phyloP scores from a whole-genome alignment of 768 basidiomycete genomes.

The Leccinellum albellum region DNA sequence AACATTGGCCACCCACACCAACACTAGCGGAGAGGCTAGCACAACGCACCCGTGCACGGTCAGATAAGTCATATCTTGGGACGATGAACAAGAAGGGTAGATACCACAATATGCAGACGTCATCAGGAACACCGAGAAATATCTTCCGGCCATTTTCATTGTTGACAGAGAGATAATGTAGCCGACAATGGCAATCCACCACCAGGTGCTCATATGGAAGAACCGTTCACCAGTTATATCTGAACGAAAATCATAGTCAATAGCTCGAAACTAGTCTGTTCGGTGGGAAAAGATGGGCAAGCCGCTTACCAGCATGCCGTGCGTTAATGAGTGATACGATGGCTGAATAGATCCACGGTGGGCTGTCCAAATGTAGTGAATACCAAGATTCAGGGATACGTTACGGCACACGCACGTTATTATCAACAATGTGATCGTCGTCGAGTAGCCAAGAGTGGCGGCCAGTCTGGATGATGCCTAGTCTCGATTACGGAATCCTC shows the following conservation, averaged over 20 bases:
- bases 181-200: slow-evolving; percentile 60
- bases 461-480: slow-evolving; percentile 41
- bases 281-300: background rate
- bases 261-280: background rate
- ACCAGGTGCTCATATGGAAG: slow-evolving; percentile 54
- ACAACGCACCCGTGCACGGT: background rate
- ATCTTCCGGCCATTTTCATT: slow-evolving; percentile 46
- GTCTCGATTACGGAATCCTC: background rate
- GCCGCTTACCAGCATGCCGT: slow-evolving; percentile 35
- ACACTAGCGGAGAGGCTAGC: slow-evolving; percentile 34
- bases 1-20: no score
- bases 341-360: slow-evolving; percentile 57
- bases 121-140: slow-evolving; percentile 63
- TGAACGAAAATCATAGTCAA: slow-evolving; percentile 20
- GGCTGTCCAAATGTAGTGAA: slow-evolving; percentile 33
- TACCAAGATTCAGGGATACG: background rate
- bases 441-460: slow-evolving; percentile 25
- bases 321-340: slow-evolving; percentile 39
- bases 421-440: slow-evolving; percentile 54
- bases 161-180: slow-evolving; percentile 61
- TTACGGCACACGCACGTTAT: slow-evolving; percentile 47
- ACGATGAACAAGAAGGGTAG: background rate
- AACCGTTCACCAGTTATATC: slow-evolving; percentile 62
- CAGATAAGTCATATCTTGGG: background rate
- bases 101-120: slow-evolving; percentile 47